Evolutionary conservation across 1,284 basidiomycete species (phyloP), one percentile per base, ranked within the genome.

Genomic region (Macrocystidia cucumis): DNA sequence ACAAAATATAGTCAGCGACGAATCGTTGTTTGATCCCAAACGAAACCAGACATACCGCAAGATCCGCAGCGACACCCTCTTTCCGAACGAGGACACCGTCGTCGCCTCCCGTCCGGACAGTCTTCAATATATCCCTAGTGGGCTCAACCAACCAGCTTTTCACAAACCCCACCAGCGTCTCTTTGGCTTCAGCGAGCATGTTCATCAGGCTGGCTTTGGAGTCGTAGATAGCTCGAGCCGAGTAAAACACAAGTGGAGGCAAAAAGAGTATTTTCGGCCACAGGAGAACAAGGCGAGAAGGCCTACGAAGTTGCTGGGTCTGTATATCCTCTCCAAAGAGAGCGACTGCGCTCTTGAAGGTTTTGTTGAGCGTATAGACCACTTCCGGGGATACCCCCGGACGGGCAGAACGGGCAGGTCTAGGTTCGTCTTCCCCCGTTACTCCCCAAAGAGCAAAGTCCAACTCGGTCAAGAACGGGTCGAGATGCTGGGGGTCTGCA

Each of bases 71-170:
- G 9, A 95, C 74, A 29, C 80, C 87, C 51, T 91, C 83, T 41
- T 71, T 72, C 37, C 75, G 77, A 29, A 93, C 72, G 29, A 95
- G 75, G 6, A 88, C 67, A 4, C 78, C 75, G 18, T 76, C 75
- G 19, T 78, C 78, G 23, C 78, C 76, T 1, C 89, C 89, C 4
- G 79, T 69, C 31, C 87, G 70, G 16, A 98, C 76, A 0, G 95
- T 98, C 48, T 81, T 78, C 6, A 90, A 56, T 14, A 98, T 81
- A 8, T 79, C 86, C 34, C 73, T 72, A n/a, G 93, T 52, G 0
- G 95, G 95, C 43, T 92, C 86, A 42, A 93, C 62, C 2, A 98
- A 67, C 88, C 92, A 98, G 35, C 81, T 83, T 16, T 75, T 63
- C 47, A 91, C 64, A 57, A 98, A 96, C 0, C 82, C 81, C 27